A percentile compares a stretch with the other conserved stretches of the same genome.
phyloP scores from a whole-genome alignment of 176 grass and related monocot genomes.

The Oryza australiensis region DNA sequence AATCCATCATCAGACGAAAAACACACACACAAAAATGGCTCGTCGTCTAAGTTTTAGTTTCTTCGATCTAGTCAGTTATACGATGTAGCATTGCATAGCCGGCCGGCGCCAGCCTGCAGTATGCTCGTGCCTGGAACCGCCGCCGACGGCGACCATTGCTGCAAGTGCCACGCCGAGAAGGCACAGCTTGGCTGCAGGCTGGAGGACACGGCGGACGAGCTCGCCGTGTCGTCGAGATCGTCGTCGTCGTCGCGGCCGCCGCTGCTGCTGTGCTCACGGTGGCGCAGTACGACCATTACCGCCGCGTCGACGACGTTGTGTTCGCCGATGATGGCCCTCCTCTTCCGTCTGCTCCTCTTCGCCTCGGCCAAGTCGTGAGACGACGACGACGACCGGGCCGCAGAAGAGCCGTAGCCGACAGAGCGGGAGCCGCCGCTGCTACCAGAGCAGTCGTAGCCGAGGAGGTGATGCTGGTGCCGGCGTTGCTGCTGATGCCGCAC shows the following conservation, averaged over 20 bases:
- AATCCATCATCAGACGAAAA: background rate
- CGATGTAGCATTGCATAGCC: background rate
- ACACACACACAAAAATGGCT: background rate
- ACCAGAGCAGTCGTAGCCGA: background rate
- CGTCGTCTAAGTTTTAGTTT: background rate
- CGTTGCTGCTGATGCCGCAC: background rate
- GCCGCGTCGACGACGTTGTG: background rate
- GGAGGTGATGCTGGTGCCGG: background rate
- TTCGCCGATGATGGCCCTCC: background rate
- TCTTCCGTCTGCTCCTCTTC: background rate
- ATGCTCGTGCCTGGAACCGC: background rate
- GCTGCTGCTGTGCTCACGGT: background rate
- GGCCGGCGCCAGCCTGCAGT: no score
- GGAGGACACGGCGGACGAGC: conserved; percentile 13
- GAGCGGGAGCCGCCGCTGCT: background rate
- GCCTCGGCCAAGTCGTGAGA: background rate
- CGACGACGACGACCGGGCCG: background rate
- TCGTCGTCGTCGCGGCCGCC: background rate
- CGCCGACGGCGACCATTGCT: background rate
- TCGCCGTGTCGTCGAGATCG: conserved; percentile 47
- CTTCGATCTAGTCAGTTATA: background rate
- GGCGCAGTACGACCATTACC: background rate
- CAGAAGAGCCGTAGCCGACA: background rate
- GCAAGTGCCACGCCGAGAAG: conserved; percentile 3
- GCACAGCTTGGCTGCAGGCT: background rate